phyloP scores from a whole-genome alignment of 2,329 filamentous ascomycete species.

The Coniosporium tulheliwenetii region DNA sequence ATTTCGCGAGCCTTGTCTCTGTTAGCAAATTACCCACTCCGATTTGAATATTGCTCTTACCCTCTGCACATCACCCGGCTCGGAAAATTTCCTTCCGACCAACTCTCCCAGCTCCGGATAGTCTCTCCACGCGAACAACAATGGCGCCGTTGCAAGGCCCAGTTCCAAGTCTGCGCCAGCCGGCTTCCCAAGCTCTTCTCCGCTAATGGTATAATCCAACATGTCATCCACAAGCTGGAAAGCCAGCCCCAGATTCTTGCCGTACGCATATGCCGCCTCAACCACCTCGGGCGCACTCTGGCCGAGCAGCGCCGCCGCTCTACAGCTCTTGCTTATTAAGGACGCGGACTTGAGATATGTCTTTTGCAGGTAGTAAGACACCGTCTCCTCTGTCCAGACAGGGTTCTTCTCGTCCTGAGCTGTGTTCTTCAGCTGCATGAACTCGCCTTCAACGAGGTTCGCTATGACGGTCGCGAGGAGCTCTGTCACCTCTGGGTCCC shows the following conservation, averaged over 20 bases:
- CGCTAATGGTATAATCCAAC: constrained; percentile 86
- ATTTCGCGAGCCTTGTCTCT: constrained; percentile 67
- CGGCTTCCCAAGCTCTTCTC: constrained; percentile 78
- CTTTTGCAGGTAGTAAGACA: constrained; percentile 92
- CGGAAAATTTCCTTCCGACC: constrained; percentile 79
- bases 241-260: constrained; percentile 81
- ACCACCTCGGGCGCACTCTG: constrained; percentile 63
- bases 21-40: not conserved
- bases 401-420: constrained; percentile 74
- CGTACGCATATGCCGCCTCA: constrained; percentile 82
- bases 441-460: constrained; percentile 94
- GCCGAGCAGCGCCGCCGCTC: constrained; percentile 75
- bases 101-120: constrained; percentile 70
- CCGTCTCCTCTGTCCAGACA: constrained; percentile 71
- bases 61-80: constrained; percentile 68
- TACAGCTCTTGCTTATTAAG: constrained; percentile 89
- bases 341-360: constrained; percentile 96
- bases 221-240: constrained; percentile 98
- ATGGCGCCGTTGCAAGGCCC: constrained; percentile 80
- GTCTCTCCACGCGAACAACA: constrained; percentile 91
- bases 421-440: constrained; percentile 99
- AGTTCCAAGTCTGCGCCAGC: constrained; percentile 88
- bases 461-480: constrained; percentile 91
- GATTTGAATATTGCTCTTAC: constrained; percentile 38
- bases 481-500: constrained; percentile 89